Evolutionary conservation across 176 grass and related monocot species (phyloP), one percentile per base, ranked within the genome.

Genomic region (Zoysia japonica): DNA sequence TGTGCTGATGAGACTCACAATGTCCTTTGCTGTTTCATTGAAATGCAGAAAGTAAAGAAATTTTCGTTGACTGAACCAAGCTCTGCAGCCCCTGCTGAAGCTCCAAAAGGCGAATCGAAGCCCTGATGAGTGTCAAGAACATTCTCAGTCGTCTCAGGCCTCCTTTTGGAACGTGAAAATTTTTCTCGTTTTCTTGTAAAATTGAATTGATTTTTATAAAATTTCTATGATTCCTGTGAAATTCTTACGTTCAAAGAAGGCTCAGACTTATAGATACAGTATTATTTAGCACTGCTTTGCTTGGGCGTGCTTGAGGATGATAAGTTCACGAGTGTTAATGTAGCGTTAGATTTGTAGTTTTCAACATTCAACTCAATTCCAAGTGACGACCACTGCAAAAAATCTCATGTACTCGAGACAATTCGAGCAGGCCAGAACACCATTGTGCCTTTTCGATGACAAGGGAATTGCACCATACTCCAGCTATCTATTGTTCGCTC

Each of bases 11-110:
- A 73, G 15, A 53, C 61, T 72, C 5, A 72, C 14, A 72, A 35
- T 55, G 81, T 10, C 12, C 3, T 81, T 17, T 75, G n/a, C 68
- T 36, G 39, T 44, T 78, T 60, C 80, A 71, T 68, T 12, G 16
- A 82, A 83, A 68, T 86, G 63, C 72, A 93, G 90, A 90, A 71
- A 84, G 90, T 92, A 65, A 96, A 86, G 90, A 96, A 96, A 76
- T 96, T 96, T 76, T 90, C 85, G 5, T 74, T 96, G 47, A 80
- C 82, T 47, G 88, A 90, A 57, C 61, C 78, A 76, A 84, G 56
- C 72, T 75, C 88, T 35, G 62, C 59, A 11, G 15, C 80, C 46
- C 36, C 69, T 60, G 46, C 63, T n/a, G 80, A 87, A 79, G 72
- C 81, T 80, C 71, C 77, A 47, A 88, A 88, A 36, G 67, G 78